Conservation (phyloP, 306 rosid species). For the Cyclanthera cordifolia region DNA sequence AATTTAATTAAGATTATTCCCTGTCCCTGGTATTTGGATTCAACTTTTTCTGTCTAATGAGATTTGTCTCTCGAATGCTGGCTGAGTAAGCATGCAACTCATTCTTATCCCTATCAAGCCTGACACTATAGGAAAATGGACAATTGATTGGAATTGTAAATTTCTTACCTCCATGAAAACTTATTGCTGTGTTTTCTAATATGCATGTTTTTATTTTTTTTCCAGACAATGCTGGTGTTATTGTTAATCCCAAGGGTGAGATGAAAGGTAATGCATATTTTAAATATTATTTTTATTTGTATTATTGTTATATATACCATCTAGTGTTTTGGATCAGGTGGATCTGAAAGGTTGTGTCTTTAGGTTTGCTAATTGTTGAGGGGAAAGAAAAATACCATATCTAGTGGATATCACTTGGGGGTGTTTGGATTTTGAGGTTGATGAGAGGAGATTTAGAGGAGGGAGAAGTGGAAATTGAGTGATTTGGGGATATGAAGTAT, state of each 20-base stretch:
- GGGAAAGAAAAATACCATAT: no score
- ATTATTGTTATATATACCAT: not conserved
- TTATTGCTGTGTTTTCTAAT: not conserved
- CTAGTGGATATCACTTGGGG: no score
- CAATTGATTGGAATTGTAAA: not conserved
- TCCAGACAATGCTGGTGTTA: conserved; percentile 79
- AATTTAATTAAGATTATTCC: not conserved
- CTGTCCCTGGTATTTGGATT: not conserved
- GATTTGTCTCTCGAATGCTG: not conserved
- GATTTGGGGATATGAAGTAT: no score
- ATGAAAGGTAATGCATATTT: conserved; percentile 51
- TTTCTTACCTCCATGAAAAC: not conserved
- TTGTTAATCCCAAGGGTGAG: conserved; percentile 84
- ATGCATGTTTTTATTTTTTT: not conserved
- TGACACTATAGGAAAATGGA: not conserved
- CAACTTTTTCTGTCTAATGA: not conserved
- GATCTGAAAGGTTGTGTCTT: conserved; percentile 38
- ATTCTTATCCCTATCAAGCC: not conserved
- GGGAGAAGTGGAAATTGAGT: no score
- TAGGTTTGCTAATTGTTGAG: no score
- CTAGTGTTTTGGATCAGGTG: not conserved
- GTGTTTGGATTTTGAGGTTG: no score
- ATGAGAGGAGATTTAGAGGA: no score
- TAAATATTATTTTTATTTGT: not conserved
- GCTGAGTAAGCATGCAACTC: not conserved